phyloP scores from a whole-genome alignment of 345 rosid species.

The Arabis alpina region DNA sequence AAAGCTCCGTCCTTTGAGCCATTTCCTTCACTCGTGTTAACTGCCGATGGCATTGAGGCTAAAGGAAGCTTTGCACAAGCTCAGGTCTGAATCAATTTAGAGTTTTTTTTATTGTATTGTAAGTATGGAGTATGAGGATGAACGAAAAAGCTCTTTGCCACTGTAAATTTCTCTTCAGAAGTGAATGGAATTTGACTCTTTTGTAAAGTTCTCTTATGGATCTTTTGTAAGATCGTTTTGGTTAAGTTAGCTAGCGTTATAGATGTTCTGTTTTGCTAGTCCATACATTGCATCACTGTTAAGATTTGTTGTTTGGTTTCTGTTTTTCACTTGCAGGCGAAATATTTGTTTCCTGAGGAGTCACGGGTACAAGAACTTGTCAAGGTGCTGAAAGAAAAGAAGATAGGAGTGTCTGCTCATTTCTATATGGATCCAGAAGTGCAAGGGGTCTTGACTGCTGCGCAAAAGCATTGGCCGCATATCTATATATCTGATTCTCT shows the following conservation, averaged over 20 bases:
- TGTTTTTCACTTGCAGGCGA: slow-evolving; percentile 57
- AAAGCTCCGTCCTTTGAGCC: slow-evolving; percentile 62
- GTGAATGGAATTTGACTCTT: background rate
- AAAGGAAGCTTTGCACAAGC: slow-evolving; percentile 93
- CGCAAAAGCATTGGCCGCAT: slow-evolving; percentile 92
- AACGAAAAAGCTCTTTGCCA: background rate
- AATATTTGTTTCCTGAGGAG: slow-evolving; percentile 77
- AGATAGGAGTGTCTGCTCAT: slow-evolving; percentile 91
- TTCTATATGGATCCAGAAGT: slow-evolving; percentile 99
- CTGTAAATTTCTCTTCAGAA: background rate
- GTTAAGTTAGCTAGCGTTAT: background rate
- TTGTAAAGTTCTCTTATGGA: too few relatives aligned
- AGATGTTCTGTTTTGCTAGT: background rate
- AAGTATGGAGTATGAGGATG: slow-evolving; percentile 8
- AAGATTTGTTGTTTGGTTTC: slow-evolving; percentile 21
- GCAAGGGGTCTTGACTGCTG: slow-evolving; percentile 94
- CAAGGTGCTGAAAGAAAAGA: slow-evolving; percentile 71
- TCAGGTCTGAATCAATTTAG: slow-evolving; percentile 55
- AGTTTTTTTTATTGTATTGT: background rate
- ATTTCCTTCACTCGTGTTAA: slow-evolving; percentile 75
- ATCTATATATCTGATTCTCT: slow-evolving; percentile 91
- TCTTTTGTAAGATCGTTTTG: too few relatives aligned
- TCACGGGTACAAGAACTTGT: slow-evolving; percentile 71
- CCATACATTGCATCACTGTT: background rate
- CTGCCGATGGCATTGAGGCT: slow-evolving; percentile 66